A percentile compares a stretch with the other conserved stretches of the same genome.
Evolutionary conservation across 805 yeast genomes (phyloP).

Genomic region (Wickerhamomyces ciferrii): DNA sequence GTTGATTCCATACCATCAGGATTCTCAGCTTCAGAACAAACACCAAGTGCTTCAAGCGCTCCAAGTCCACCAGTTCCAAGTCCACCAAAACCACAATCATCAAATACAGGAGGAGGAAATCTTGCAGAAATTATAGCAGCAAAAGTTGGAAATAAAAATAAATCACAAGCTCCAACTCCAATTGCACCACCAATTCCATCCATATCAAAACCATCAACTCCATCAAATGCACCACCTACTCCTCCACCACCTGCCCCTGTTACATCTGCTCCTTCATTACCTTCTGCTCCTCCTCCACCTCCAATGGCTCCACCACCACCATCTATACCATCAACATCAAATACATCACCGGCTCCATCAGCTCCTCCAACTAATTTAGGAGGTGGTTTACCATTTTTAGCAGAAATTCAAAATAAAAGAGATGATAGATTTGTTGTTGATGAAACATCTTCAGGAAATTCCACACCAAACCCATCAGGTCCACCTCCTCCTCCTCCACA

Average conservation of each 20-base stretch:
- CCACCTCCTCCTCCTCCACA: conserved; percentile 12
- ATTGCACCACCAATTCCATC: conserved; percentile 11
- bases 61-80: conserved; percentile 21
- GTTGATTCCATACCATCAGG: conserved; percentile 32
- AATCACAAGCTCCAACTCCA: not conserved
- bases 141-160: not conserved
- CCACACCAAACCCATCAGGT: conserved; percentile 12
- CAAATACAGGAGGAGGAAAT: conserved; percentile 17
- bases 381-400: conserved; percentile 37
- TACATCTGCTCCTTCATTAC: no score
- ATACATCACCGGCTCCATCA: conserved; percentile 10
- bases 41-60: conserved; percentile 12
- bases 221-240: conserved; percentile 10
- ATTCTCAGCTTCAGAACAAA: conserved; percentile 17
- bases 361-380: conserved; percentile 16
- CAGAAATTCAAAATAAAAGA: conserved; percentile 39
- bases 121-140: conserved; percentile 1
- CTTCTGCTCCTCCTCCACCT: conserved; percentile 8
- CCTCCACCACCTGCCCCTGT: conserved; percentile 11
- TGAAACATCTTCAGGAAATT: conserved; percentile 21
- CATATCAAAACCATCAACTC: conserved; percentile 16
- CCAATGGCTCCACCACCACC: conserved; percentile 12
- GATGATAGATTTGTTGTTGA: conserved; percentile 36
- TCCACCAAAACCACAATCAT: conserved; percentile 22
- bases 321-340: conserved; percentile 10